Conservation (phyloP, 1,284 basidiomycete genomes). For the Farysia itapuensis region DNA sequence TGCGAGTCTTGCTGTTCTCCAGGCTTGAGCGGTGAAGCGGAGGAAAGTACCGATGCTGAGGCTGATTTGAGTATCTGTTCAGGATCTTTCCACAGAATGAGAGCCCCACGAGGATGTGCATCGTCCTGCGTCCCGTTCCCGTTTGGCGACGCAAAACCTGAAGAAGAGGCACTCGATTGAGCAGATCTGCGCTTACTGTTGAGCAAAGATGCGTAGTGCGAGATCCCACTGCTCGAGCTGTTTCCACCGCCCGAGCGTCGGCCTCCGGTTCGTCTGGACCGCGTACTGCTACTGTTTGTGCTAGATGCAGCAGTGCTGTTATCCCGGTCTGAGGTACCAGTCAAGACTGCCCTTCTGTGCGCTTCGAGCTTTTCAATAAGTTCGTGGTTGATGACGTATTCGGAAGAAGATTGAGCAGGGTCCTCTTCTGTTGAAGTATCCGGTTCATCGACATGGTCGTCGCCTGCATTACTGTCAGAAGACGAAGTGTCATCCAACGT, state of each 20-base stretch:
- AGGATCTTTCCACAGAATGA: slow-evolving; percentile 35
- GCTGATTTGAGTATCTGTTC: slow-evolving; percentile 24
- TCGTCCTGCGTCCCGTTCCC: slow-evolving; percentile 28
- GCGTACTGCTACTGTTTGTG: neutral
- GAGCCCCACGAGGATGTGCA: slow-evolving; percentile 18
- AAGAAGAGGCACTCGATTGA: slow-evolving; percentile 27
- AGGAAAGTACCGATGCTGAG: neutral
- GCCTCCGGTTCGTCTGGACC: slow-evolving; percentile 15
- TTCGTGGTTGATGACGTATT: slow-evolving; percentile 43
- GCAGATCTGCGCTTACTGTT: slow-evolving; percentile 18
- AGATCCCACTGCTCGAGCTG: slow-evolving; percentile 2
- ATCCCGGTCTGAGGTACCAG: slow-evolving; percentile 35
- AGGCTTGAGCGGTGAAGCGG: slow-evolving; percentile 12
- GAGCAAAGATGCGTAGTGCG: slow-evolving; percentile 18
- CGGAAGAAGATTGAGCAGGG: slow-evolving; percentile 3
- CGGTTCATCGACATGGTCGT: slow-evolving; percentile 14
- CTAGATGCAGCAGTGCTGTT: slow-evolving; percentile 16
- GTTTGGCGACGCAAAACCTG: slow-evolving; percentile 34
- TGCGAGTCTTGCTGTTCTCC: slow-evolving; percentile 6
- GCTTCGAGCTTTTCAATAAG: slow-evolving; percentile 47
- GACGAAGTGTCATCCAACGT: slow-evolving; percentile 32
- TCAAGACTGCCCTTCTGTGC: slow-evolving; percentile 29
- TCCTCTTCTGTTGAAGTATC: slow-evolving; percentile 17
- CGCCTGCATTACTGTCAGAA: slow-evolving; percentile 4
- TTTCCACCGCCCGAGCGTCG: slow-evolving; percentile 12